Percentiles rank a stretch among this genome's conserved stretches.
Evolutionary conservation across 768 basidiomycete genomes (phyloP).

Genomic region (Leucosporidium scottii): DNA sequence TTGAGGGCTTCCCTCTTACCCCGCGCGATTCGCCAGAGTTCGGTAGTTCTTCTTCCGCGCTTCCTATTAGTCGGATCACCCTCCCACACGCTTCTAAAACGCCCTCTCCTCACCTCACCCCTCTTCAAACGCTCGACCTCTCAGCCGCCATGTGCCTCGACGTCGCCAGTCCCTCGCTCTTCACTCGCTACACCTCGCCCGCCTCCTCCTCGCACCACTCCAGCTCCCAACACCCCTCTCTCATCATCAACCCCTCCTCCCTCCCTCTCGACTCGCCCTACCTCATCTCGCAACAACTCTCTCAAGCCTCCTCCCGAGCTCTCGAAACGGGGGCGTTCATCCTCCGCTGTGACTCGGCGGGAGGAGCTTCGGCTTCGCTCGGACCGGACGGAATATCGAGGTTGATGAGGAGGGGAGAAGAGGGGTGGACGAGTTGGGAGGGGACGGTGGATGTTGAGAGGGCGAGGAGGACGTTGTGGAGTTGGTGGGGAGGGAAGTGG

Average conservation of each 20-base stretch:
- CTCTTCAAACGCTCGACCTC: constrained; percentile 3
- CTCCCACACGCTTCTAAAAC: not conserved
- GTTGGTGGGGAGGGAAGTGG: too few species aligned
- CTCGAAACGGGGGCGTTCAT: constrained; percentile 9
- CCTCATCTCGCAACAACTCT: not conserved
- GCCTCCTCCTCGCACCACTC: not conserved
- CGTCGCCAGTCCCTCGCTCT: constrained; percentile 10
- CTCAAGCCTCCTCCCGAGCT: constrained; percentile 12
- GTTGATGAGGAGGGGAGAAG: not conserved
- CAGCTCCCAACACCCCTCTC: not conserved
- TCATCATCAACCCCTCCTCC: constrained; percentile 23
- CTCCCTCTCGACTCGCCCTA: not conserved
- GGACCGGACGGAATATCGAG: constrained; percentile 1
- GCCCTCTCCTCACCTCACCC: constrained; percentile 2
- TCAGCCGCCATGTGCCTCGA: constrained; percentile 22
- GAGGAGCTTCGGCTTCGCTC: not conserved
- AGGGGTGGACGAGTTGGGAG: too few species aligned
- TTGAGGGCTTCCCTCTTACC: constrained; percentile 25
- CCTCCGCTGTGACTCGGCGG: constrained; percentile 12
- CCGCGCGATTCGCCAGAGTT: not conserved
- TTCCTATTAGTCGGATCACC: constrained; percentile 5
- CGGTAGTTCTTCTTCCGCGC: not conserved
- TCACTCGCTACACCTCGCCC: not conserved
- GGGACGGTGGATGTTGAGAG: too few species aligned
- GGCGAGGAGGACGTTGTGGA: too few species aligned